Percentiles rank a stretch among this genome's conserved stretches.
These are phyloP conservation scores for Amanita phalloides DNA, from an alignment of 768 basidiomycete genomes.

Conservation along the genomic window DNA sequence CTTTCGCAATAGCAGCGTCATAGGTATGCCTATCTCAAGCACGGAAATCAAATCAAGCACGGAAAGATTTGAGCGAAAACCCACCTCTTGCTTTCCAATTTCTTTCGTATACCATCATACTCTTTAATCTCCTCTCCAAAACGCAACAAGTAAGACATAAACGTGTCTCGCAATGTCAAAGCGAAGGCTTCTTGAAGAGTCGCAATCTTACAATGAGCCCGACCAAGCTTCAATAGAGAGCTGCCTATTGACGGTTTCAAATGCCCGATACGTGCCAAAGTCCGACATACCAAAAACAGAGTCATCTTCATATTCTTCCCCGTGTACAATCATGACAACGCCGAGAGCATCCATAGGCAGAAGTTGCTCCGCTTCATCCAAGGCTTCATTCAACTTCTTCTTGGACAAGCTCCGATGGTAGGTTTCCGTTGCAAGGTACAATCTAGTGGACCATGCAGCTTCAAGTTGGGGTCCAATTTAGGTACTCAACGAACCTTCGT, in stretches of 20 bases:
- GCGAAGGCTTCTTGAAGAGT: conserved; percentile 78
- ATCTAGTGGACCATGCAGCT: conserved; percentile 27
- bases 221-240: conserved; percentile 66
- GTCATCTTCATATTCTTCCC: conserved; percentile 71
- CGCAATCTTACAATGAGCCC: conserved; percentile 79
- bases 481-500: conserved; percentile 41
- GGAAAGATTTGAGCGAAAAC: neutral
- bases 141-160: conserved; percentile 51
- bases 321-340: conserved; percentile 78
- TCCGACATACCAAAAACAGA: conserved; percentile 50
- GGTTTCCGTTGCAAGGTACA: conserved; percentile 59
- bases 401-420: conserved; percentile 67
- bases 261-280: neutral
- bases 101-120: conserved; percentile 73
- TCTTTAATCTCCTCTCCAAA: conserved; percentile 74
- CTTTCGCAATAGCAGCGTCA: conserved; percentile 64
- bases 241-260: conserved; percentile 33
- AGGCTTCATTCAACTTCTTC: conserved; percentile 56
- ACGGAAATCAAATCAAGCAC: neutral
- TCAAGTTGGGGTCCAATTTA: neutral
- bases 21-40: conserved; percentile 46
- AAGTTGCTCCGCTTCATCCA: conserved; percentile 60
- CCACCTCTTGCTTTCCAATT: conserved; percentile 76
- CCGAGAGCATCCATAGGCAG: conserved; percentile 72
- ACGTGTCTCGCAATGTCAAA: conserved; percentile 62